phyloP scores from a whole-genome alignment of 169 alveolate genomes.

The Theileria orientalis region DNA sequence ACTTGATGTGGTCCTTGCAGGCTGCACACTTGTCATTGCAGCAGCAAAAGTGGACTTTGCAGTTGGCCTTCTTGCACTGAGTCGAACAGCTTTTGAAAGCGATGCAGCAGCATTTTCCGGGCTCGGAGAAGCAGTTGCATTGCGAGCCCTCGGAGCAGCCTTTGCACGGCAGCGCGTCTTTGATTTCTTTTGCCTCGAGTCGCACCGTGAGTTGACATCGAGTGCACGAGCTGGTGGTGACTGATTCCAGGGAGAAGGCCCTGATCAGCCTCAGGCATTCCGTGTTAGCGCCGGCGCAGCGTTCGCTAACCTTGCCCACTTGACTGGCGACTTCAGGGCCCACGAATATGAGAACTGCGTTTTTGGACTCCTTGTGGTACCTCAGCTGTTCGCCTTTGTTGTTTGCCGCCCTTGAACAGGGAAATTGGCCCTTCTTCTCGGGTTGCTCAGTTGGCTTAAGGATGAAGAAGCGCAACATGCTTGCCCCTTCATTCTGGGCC shows the following conservation, averaged over 20 bases:
- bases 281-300: neutral
- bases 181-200: neutral
- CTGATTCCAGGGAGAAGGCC: neutral
- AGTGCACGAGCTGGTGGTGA: neutral
- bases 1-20: neutral
- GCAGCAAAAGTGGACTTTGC: neutral
- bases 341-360: too few species aligned
- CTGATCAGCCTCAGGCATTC: neutral
- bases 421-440: too few species aligned
- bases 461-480: too few species aligned
- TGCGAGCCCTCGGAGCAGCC: too few species aligned
- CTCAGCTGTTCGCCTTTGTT: too few species aligned
- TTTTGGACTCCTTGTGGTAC: too few species aligned
- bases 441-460: too few species aligned
- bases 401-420: too few species aligned
- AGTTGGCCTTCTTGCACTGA: neutral
- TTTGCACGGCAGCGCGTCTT: too few species aligned
- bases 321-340: too few species aligned
- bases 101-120: neutral
- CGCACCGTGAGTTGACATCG: constrained; percentile 1
- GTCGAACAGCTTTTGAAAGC: neutral
- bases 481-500: too few species aligned
- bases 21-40: neutral
- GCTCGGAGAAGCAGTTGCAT: neutral
- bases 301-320: too few species aligned